Percentiles rank a stretch among this genome's conserved stretches.
Conservation (phyloP, 805 yeast genomes). For the Candida adriatica region DNA sequence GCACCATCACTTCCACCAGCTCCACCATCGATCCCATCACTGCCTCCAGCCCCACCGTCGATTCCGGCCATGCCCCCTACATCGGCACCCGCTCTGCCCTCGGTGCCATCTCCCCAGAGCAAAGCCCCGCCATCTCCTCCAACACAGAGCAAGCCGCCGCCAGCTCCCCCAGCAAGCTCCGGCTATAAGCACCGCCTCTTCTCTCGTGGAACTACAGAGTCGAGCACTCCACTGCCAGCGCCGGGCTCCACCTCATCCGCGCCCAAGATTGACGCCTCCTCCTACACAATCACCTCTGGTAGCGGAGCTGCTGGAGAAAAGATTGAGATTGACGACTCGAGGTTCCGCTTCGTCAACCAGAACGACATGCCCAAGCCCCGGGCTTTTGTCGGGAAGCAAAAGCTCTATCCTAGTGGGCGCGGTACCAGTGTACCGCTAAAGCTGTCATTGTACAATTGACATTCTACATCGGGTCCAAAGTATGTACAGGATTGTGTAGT, state of each 20-base stretch:
- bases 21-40: not conserved
- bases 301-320: slow-evolving; percentile 16
- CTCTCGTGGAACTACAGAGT: slow-evolving; percentile 5
- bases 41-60: slow-evolving; percentile 10
- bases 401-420: slow-evolving; percentile 91
- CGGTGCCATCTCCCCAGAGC: slow-evolving; percentile 19
- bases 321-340: slow-evolving; percentile 36
- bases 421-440: slow-evolving; percentile 43
- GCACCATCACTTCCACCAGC: slow-evolving; percentile 1
- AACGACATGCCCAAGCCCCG: slow-evolving; percentile 84
- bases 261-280: slow-evolving; percentile 21
- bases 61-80: slow-evolving; percentile 22
- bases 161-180: slow-evolving; percentile 21
- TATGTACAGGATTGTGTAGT: not conserved
- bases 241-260: slow-evolving; percentile 12
- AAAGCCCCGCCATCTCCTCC: slow-evolving; percentile 2
- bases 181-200: slow-evolving; percentile 20
- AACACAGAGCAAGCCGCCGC: slow-evolving; percentile 12
- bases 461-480: not conserved
- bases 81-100: slow-evolving; percentile 12
- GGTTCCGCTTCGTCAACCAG: slow-evolving; percentile 36
- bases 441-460: slow-evolving; percentile 8
- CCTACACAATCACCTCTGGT: slow-evolving; percentile 24
- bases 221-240: slow-evolving; percentile 13
- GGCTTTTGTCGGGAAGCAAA: slow-evolving; percentile 58